Evolutionary conservation across 441 rosid species (phyloP).

Genomic region (Pelargonium fulgidum): DNA sequence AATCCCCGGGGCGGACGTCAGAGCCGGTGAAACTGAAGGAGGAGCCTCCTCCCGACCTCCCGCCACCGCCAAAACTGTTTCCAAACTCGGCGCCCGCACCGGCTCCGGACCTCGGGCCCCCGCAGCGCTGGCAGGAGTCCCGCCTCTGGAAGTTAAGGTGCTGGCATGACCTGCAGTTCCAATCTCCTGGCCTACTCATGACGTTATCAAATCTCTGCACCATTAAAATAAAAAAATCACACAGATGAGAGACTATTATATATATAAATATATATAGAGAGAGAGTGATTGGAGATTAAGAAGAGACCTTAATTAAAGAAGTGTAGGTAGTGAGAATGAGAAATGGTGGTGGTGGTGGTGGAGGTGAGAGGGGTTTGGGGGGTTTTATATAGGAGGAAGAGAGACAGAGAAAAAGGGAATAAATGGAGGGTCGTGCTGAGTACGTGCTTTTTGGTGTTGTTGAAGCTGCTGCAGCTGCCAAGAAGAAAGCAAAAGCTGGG

Average conservation of each 20-base stretch:
- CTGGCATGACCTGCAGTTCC: constrained; percentile 84
- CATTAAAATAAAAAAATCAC: background rate
- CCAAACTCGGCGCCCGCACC: background rate
- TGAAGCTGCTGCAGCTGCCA: background rate
- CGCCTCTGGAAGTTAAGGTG: constrained; percentile 87
- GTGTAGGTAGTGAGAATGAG: constrained; percentile 17
- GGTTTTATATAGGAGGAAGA: constrained; percentile 17
- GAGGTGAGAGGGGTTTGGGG: constrained; percentile 25
- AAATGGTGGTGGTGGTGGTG: constrained; percentile 16
- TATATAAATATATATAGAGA: background rate
- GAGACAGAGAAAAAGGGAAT: constrained; percentile 31
- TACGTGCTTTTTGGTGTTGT: constrained; percentile 44
- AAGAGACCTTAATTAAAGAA: constrained; percentile 25
- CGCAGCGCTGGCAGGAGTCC: constrained; percentile 78
- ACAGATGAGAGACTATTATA: background rate
- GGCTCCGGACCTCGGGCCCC: constrained; percentile 37
- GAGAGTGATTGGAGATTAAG: background rate
- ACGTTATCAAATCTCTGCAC: constrained; percentile 7
- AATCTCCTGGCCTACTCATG: constrained; percentile 90
- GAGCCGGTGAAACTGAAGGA: constrained; percentile 63
- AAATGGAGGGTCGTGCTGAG: constrained; percentile 32
- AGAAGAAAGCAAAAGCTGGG: background rate
- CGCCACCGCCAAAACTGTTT: constrained; percentile 32
- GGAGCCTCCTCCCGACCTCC: constrained; percentile 32
- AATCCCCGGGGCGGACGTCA: constrained; percentile 86